Evolutionary conservation across 1,139 yeast species (phyloP), one percentile per base, ranked within the genome.

Genomic region (Protomyces pachydermus): DNA sequence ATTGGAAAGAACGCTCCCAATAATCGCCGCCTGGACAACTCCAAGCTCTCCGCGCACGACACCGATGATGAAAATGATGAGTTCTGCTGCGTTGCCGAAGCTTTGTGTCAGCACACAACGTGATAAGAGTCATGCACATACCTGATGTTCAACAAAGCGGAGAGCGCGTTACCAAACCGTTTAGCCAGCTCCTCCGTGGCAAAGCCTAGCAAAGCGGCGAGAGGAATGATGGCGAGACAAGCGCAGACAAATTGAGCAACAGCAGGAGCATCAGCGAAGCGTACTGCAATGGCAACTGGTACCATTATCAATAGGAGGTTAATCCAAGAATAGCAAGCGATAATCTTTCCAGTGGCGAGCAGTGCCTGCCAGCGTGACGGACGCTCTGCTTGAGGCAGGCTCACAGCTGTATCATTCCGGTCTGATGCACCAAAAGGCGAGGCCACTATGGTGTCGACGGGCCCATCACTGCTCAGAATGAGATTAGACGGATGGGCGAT

Each of bases 21-120:
- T 81, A 98, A 93, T 93, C 39, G 96, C 87, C 1, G 98, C 96
- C 76, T 93, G 82, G 52, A 95, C 98, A 72, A 93, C 91, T 69
- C 96, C 82, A 62, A 93, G 84, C 76, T 93, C 97, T 70, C 91
- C 90, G 54, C 88, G 87, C 70, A 78, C 80, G 72, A 95, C 80
- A 1, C 98, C 98, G 71, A 93, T 90, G 38, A 93, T 79, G 1
- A 97, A 90, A 56, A 93, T 97, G 75, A 93, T 93, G 69, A 95
- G 84, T 77, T 93, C 98, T 35, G 78, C 89, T 6, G 96, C 97
- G 75, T 93, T 93, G 67, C 98, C 98, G 74, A 93, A 88, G 9
- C 98, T 57, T 8, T 45, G 38, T 34, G 51, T 57, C 28, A 57
- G 55, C 5, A 18, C n/a, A 12, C 25, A n/a, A 3, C 28, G 2